phyloP scores from a whole-genome alignment of 192 early-diverging fungal genomes.

The Linnemannia schmuckeri region DNA sequence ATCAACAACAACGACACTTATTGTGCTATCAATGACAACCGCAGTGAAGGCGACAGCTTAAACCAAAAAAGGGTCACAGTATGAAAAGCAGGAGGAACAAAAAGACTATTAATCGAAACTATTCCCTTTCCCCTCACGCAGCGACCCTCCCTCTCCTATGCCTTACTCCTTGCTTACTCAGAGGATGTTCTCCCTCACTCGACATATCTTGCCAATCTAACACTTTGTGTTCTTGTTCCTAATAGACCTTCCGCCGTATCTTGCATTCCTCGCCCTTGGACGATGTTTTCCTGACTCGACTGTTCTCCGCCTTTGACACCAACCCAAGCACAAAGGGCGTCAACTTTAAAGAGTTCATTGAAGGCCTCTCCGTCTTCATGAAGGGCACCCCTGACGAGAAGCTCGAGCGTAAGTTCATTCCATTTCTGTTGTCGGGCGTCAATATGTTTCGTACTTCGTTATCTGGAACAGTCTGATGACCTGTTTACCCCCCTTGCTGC shows the following conservation, averaged over 20 bases:
- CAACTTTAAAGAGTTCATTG: slow-evolving; percentile 65
- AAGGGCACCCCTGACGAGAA: slow-evolving; percentile 84
- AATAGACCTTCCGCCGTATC: slow-evolving; percentile 52
- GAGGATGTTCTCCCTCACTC: background rate
- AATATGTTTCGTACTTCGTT: background rate
- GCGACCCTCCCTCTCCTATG: background rate
- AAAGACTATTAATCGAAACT: background rate
- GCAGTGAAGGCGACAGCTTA: background rate
- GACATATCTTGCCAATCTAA: background rate
- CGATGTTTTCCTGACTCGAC: slow-evolving; percentile 80
- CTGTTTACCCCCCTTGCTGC: background rate
- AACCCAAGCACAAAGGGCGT: slow-evolving; percentile 61
- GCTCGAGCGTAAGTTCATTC: slow-evolving; percentile 70
- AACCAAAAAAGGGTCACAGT: background rate
- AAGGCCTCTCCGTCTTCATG: slow-evolving; percentile 81
- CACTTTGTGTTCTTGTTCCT: background rate
- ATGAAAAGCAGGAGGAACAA: background rate
- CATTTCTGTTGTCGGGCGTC: background rate
- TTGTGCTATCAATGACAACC: background rate
- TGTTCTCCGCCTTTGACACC: slow-evolving; percentile 84
- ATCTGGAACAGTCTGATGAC: slow-evolving; percentile 1
- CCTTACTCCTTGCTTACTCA: background rate
- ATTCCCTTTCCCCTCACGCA: background rate
- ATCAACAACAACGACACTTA: background rate
- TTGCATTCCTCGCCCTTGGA: slow-evolving; percentile 66